Base-by-base conservation (phyloP, 495 filamentous ascomycete genomes). In the Viridothelium virens region DNA sequence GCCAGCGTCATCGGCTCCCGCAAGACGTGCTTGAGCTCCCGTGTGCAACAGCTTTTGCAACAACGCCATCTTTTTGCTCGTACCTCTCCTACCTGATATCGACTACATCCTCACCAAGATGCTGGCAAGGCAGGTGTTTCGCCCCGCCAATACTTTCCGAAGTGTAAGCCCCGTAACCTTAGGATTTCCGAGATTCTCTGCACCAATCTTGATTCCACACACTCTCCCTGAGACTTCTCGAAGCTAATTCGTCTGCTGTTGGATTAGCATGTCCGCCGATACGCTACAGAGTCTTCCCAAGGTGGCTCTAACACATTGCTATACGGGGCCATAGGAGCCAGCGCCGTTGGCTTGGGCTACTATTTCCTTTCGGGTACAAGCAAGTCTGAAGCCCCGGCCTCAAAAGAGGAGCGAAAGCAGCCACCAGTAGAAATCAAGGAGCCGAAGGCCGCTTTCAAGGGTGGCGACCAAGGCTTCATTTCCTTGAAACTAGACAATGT, bases 391-490 rank as follows among this genome's bases (percentile, higher is more conserved):
- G 34, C 10, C 4, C 63, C 65, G 33, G 56, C 71, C 12, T 65
- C 68, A 12, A 67, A 71, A 33, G 66, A 46, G 16, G 66, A 66
- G 44, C 71, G 71, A 56, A 62, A 67, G 65, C 56, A 62, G 18
- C 38, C 67, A 2, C 59, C 68, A 31, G 67, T 16, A n/a, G 18
- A 34, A 25, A 39, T 63, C 5, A 59, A 65, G 50, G 41, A 44
- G 12, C 65, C 69, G 9, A 86, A 85, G 74, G 70, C 76, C 61
- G 81, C 89, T 39, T 90, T 98, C 76, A 88, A 81, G 18, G 95
- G 93, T 66, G 91, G 92, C 50, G 89, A 92, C 61, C 86, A 94
- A 77, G 92, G 91, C 71, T 96, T 89, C 77, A 76, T 96, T 50
- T 83, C 85, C 67, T 84, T 96, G 69, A 85, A 87, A 80, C 82